Conservation (phyloP, 2,329 filamentous ascomycete species). For the Pseudogymnoascus sp. region DNA sequence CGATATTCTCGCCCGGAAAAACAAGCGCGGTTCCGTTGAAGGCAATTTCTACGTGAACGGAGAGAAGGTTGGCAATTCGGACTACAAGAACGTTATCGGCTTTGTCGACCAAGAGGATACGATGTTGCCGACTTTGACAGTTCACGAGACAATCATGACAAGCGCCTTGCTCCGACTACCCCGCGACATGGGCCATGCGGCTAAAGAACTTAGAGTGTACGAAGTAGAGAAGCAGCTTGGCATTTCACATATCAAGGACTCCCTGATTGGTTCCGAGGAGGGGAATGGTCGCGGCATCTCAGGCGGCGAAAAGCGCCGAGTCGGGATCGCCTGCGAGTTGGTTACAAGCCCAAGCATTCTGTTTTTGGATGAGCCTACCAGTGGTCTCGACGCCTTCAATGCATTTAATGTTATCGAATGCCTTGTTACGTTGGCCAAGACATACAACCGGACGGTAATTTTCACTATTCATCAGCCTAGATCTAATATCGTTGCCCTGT, state of each 20-base stretch:
- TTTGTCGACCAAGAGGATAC: constrained; percentile 99
- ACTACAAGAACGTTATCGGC: constrained; percentile 86
- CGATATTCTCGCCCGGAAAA: constrained; percentile 92
- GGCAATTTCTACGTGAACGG: constrained; percentile 92
- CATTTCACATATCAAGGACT: constrained; percentile 88
- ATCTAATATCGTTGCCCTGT: constrained; percentile 95
- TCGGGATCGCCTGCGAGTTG: constrained; percentile 93
- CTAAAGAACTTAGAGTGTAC: constrained; percentile 85
- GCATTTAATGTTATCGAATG: constrained; percentile 98
- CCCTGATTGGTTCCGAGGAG: constrained; percentile 92
- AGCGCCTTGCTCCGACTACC: constrained; percentile 89
- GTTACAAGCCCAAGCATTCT: constrained; percentile 96
- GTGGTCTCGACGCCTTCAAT: constrained; percentile 90
- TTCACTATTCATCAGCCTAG: constrained; percentile 98
- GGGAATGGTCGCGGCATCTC: constrained; percentile 91
- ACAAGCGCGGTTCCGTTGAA: constrained; percentile 71
- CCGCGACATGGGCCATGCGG: constrained; percentile 72
- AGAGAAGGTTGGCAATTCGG: constrained; percentile 72
- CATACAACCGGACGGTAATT: constrained; percentile 91
- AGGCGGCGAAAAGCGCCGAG: constrained; percentile 89
- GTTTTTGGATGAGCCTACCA: constrained; percentile 94
- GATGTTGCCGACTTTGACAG: constrained; percentile 88
- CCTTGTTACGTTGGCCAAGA: constrained; percentile 87
- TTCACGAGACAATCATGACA: constrained; percentile 94
- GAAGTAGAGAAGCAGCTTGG: constrained; percentile 95